Conservation (phyloP, 2,329 filamentous ascomycete species). For the Pseudogymnoascus sp. region DNA sequence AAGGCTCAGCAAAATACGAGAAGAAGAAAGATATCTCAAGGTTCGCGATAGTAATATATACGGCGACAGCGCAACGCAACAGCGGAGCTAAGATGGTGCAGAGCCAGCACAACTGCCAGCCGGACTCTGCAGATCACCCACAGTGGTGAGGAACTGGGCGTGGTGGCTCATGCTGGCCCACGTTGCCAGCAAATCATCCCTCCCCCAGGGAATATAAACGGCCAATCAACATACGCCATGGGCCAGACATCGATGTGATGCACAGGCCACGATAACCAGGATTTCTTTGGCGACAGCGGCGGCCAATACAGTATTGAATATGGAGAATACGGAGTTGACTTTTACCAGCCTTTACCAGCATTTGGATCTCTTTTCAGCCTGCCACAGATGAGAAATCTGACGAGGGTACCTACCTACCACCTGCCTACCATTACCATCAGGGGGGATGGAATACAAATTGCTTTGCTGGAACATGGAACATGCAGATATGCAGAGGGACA, state of each 20-base stretch:
- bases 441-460: slow-evolving; percentile 9
- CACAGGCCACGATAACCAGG: slow-evolving; percentile 6
- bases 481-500: neutral
- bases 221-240: slow-evolving; percentile 6
- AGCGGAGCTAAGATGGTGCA: slow-evolving; percentile 7
- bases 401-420: neutral
- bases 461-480: slow-evolving; percentile 1
- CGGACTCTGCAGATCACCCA: slow-evolving; percentile 8
- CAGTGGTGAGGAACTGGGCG: slow-evolving; percentile 8
- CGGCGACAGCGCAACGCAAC: neutral
- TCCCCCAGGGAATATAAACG: slow-evolving; percentile 6
- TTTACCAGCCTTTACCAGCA: neutral
- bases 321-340: neutral
- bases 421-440: neutral
- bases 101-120: slow-evolving; percentile 9
- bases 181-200: slow-evolving; percentile 12
- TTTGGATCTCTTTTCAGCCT: slow-evolving; percentile 6
- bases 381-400: slow-evolving; percentile 9
- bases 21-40: slow-evolving; percentile 2
- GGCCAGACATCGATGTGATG: neutral
- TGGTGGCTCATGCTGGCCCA: slow-evolving; percentile 10
- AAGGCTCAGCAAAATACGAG: slow-evolving; percentile 10
- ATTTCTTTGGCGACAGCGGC: slow-evolving; percentile 7
- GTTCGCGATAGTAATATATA: slow-evolving; percentile 4
- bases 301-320: slow-evolving; percentile 5